Base-by-base conservation (phyloP, 2,329 filamentous ascomycete genomes). In the Aspergillus sp. region DNA sequence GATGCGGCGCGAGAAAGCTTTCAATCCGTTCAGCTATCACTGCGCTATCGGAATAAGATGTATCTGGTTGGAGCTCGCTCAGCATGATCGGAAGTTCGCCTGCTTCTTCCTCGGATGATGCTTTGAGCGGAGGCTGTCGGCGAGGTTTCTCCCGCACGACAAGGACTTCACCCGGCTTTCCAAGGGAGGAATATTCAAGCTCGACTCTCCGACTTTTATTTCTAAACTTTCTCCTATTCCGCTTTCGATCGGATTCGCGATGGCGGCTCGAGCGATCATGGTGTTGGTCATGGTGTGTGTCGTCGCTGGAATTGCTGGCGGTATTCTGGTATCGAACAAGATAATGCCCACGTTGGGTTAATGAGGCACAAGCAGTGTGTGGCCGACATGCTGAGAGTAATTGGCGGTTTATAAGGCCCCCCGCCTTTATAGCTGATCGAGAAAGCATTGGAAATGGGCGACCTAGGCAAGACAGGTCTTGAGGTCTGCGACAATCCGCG, bases 81-180 rank as follows among this genome's bases (percentile, higher is more conserved):
- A 73, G 47, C 46, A 73, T 65, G 6, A 66, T 64, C n/a, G 62
- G 64, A 27, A 68, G 57, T 5, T 51, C 57, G 46, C 54, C 39
- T 30, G 62, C 46, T 39, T 61, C 52, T 4, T 47, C 40, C 9
- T 42, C 56, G 50, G 58, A 47, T 11, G 58, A 51, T 53, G 39
- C 53, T 24, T 44, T 52, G 19, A 51, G 42, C n/a, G 17, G 51
- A 22, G 33, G 56, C 27, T 61, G 60, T 27, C 65, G 64, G 30
- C 66, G 68, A 50, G 64, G 57, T 49, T 55, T 61, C 19, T 68
- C 58, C 40, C 65, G 63, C 8, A 77, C 64, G 22, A 77, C 65
- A 24, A 77, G 61, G 5, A 77, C 69, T 50, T 76, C 67, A 3
- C 69, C 73, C 1, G 73, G 74, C 49, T 72, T 66, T 27, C 75